These are phyloP conservation scores for Staphylotrichum tortipilum DNA, from an alignment of 495 filamentous ascomycete genomes.

Conservation along the genomic window DNA sequence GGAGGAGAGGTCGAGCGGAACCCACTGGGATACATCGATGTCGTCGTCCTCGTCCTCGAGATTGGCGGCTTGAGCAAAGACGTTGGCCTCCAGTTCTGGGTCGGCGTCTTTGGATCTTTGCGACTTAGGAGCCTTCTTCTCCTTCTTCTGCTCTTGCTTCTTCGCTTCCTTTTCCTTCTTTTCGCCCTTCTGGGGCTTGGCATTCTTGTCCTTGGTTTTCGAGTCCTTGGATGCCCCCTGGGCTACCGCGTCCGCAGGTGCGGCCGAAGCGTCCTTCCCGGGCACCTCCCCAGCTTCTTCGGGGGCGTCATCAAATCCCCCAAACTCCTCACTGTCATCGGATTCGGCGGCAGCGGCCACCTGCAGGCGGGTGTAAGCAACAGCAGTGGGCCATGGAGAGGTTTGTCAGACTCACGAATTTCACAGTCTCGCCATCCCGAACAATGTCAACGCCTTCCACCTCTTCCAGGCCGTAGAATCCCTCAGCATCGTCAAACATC, in stretches of 20 bases:
- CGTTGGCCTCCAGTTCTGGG: conserved; percentile 34
- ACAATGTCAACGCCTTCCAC: conserved; percentile 82
- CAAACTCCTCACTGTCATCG: conserved; percentile 39
- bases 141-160: conserved; percentile 15
- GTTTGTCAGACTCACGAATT: conserved; percentile 38
- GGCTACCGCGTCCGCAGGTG: background rate
- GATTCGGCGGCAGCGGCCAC: conserved; percentile 13
- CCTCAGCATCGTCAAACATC: conserved; percentile 82
- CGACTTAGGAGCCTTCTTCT: conserved; percentile 24
- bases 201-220: conserved; percentile 16
- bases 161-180: conserved; percentile 25
- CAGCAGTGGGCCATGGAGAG: background rate
- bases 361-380: conserved; percentile 4
- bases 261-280: background rate
- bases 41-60: conserved; percentile 38
- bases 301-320: conserved; percentile 44
- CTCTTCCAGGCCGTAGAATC: conserved; percentile 90
- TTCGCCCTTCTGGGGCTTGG: conserved; percentile 1
- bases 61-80: conserved; percentile 32
- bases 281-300: conserved; percentile 10
- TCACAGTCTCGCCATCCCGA: conserved; percentile 42
- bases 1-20: conserved; percentile 57
- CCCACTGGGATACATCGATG: conserved; percentile 67
- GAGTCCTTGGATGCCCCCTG: conserved; percentile 16
- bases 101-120: conserved; percentile 27